Evolutionary conservation across 2,329 filamentous ascomycete species (phyloP).

Genomic region (Magnaporthiopsis rhizophila): DNA sequence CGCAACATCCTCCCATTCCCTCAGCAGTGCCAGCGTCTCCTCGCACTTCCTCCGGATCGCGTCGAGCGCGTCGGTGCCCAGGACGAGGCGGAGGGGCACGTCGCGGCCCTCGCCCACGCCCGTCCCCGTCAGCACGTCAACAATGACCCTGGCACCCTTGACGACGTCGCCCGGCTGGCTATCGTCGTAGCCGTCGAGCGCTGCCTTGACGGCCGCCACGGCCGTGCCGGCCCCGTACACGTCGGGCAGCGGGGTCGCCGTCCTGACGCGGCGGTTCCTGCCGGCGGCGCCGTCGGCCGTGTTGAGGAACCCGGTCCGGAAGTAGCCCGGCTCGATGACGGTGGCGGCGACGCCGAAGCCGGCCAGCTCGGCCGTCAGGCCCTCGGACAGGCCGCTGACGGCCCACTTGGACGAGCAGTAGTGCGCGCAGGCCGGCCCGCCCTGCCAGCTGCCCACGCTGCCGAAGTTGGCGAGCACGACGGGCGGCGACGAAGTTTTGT

Average conservation of each 20-base stretch:
- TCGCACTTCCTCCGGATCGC: conserved; percentile 34
- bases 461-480: conserved; percentile 5
- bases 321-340: conserved; percentile 9
- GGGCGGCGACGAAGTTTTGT: neutral
- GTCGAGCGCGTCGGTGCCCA: conserved; percentile 43
- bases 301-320: conserved; percentile 7
- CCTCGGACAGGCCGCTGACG: conserved; percentile 56
- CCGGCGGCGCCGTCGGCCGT: neutral
- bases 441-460: conserved; percentile 5
- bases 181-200: conserved; percentile 1
- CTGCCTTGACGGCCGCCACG: neutral
- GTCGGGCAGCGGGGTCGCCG: neutral
- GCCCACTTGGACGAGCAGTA: conserved; percentile 73
- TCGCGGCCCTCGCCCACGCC: conserved; percentile 38
- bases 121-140: conserved; percentile 34
- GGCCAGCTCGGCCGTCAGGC: neutral
- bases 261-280: neutral
- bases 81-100: conserved; percentile 43
- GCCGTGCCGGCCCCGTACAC: conserved; percentile 1
- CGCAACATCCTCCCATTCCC: conserved; percentile 41
- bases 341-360: conserved; percentile 1
- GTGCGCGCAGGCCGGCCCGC: conserved; percentile 39
- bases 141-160: conserved; percentile 8
- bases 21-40: conserved; percentile 31
- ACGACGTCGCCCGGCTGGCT: conserved; percentile 8